Evolutionary conservation across 2,329 filamentous ascomycete species (phyloP), one percentile per base, ranked within the genome.

Genomic region (Paecilomyces sp.): DNA sequence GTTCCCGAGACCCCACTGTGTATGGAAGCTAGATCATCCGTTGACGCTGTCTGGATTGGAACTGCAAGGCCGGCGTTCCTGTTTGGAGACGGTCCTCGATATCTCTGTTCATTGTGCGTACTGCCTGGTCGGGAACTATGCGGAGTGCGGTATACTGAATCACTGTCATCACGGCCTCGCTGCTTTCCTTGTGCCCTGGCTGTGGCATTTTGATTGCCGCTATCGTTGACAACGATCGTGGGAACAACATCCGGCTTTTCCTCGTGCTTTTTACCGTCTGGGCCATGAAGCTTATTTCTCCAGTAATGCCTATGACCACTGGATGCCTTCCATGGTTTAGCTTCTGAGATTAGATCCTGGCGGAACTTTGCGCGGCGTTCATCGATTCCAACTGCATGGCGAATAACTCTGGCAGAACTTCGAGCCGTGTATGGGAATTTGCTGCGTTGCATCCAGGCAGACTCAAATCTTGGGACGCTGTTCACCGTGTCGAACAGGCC

Each of bases 401-500:
- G 77, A 60, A 85, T 84, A 1, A 84, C 76, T 56, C 74, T 78
- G 3, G 82, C 82, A 3, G 81, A 80, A 63, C 79, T 82, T 59
- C 79, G 77, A 22, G 82, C 82, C 0, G 81, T 83, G 57, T 77
- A 77, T 0, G 89, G 89, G 51, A 91, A 91, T 69, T 88, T 91
- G 68, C 83, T 90, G 41, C 90, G 83, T 68, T 90, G 84, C 88
- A 93, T 92, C 76, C 76, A 81, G 5, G 79, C 82, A 54, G 79
- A 84, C 72, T 94, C 90, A 61, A 94, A 94, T 2, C 83, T 81
- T 1, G 89, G 89, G 0, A 92, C 89, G 13, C 87, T 90, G 67
- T 92, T 92, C 63, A 93, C 90, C 0, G 89, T 92, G 66, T 93
- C 90, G 63, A 93, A 94, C 0, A 94, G 80, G 0, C 90, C 90